Evolutionary conservation across 1,284 basidiomycete species (phyloP).

Genomic region (Austroboletus novae-zelandiae): DNA sequence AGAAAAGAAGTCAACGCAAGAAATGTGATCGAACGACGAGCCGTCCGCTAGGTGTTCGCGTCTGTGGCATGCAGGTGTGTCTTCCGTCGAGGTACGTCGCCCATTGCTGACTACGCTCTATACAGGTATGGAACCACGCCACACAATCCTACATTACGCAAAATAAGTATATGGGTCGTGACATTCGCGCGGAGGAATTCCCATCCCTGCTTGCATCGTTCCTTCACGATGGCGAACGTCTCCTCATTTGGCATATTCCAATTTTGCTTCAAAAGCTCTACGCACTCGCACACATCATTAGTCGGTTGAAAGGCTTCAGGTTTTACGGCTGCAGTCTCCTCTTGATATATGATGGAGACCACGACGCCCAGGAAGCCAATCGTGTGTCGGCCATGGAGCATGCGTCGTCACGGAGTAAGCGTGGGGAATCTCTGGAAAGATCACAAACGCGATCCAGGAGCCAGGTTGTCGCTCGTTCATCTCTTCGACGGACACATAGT

Average conservation of each 20-base stretch:
- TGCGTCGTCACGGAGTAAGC: slow-evolving; percentile 68
- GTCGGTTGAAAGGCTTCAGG: slow-evolving; percentile 86
- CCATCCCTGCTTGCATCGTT: slow-evolving; percentile 79
- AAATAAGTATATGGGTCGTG: slow-evolving; percentile 96
- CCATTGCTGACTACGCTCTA: slow-evolving; percentile 12
- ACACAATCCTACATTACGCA: slow-evolving; percentile 86
- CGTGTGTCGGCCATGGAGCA: slow-evolving; percentile 59
- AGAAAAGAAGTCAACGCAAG: slow-evolving; percentile 97
- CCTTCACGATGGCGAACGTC: slow-evolving; percentile 79
- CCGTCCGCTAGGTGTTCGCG: slow-evolving; percentile 84
- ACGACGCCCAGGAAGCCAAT: slow-evolving; percentile 78
- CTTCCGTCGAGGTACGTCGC: slow-evolving; percentile 1
- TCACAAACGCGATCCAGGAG: slow-evolving; percentile 36
- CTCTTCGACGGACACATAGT: slow-evolving; percentile 69
- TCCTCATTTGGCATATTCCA: slow-evolving; percentile 93
- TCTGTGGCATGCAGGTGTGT: slow-evolving; percentile 98
- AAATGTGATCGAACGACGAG: slow-evolving; percentile 98
- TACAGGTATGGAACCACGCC: slow-evolving; percentile 85
- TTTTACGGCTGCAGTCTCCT: slow-evolving; percentile 98
- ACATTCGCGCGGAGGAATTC: slow-evolving; percentile 86
- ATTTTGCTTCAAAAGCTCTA: slow-evolving; percentile 89
- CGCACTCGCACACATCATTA: slow-evolving; percentile 88
- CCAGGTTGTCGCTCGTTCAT: slow-evolving; percentile 38
- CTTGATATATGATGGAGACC: slow-evolving; percentile 97
- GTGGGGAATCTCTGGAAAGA: slow-evolving; percentile 76